Evolutionary conservation across 2,329 filamentous ascomycete species (phyloP).

Genomic region (Paecilomyces niveus): DNA sequence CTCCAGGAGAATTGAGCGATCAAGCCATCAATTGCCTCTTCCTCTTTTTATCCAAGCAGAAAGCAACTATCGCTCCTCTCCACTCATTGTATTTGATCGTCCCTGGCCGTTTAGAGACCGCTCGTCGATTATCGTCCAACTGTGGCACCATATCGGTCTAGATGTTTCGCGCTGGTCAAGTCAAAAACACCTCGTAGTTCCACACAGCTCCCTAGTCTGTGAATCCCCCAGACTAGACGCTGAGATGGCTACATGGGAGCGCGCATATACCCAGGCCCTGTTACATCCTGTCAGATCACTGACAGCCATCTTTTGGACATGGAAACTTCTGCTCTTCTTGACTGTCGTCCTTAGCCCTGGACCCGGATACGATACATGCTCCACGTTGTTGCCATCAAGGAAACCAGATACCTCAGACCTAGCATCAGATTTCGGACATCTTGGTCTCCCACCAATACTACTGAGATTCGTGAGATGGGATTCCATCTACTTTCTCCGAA

Average conservation of each 20-base stretch:
- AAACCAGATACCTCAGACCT: conserved; percentile 5
- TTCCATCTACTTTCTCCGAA: conserved; percentile 52
- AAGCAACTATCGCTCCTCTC: not conserved
- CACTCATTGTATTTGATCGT: not conserved
- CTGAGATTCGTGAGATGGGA: conserved; percentile 54
- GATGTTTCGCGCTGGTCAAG: not conserved
- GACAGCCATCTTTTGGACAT: conserved; percentile 41
- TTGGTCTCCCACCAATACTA: conserved; percentile 16
- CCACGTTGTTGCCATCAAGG: conserved; percentile 39
- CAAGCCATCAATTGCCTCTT: not conserved
- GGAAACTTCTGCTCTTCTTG: conserved; percentile 50
- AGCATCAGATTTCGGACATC: conserved; percentile 4
- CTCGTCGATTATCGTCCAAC: not conserved
- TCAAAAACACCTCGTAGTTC: not conserved
- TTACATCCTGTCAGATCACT: conserved; percentile 26
- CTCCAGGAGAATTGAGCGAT: not conserved
- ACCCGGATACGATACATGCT: conserved; percentile 58
- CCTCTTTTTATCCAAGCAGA: not conserved
- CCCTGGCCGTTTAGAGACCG: not conserved
- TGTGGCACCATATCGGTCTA: not conserved
- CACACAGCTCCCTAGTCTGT: not conserved
- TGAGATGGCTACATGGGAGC: not conserved
- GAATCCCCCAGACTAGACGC: not conserved
- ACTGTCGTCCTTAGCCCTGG: conserved; percentile 47
- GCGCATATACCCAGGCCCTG: conserved; percentile 1